A percentile compares a stretch with the other conserved stretches of the same genome.
Evolutionary conservation across 2,329 filamentous ascomycete genomes (phyloP).

Genomic region (Cladosporium austrohemisphaericum): DNA sequence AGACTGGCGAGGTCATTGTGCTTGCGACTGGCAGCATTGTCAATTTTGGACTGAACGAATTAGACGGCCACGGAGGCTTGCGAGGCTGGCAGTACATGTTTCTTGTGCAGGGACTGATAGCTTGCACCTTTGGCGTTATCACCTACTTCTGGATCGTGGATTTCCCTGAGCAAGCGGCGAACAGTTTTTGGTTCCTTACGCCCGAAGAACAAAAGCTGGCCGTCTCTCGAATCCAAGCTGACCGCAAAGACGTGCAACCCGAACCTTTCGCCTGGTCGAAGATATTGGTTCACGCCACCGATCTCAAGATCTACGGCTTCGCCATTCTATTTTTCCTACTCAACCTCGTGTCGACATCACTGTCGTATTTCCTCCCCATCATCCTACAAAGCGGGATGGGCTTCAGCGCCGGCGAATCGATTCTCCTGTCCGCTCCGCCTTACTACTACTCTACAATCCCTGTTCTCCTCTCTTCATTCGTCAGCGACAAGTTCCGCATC

Average conservation of each 20-base stretch:
- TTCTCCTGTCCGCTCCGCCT: slow-evolving; percentile 62
- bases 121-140: slow-evolving; percentile 53
- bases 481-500: slow-evolving; percentile 59
- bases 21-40: slow-evolving; percentile 64
- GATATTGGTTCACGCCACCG: slow-evolving; percentile 54
- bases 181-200: slow-evolving; percentile 56
- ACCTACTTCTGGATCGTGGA: slow-evolving; percentile 71
- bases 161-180: slow-evolving; percentile 60
- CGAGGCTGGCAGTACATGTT: slow-evolving; percentile 69
- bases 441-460: slow-evolving; percentile 66
- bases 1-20: slow-evolving; percentile 61
- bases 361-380: slow-evolving; percentile 62
- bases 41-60: slow-evolving; percentile 65
- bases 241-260: slow-evolving; percentile 57
- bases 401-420: slow-evolving; percentile 42
- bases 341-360: slow-evolving; percentile 62
- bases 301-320: slow-evolving; percentile 63
- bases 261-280: slow-evolving; percentile 56
- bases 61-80: slow-evolving; percentile 54
- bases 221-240: slow-evolving; percentile 55
- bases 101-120: slow-evolving; percentile 61
- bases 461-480: slow-evolving; percentile 58
- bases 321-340: slow-evolving; percentile 62
- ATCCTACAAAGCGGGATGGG: slow-evolving; percentile 43
- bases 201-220: slow-evolving; percentile 55